Conservation (phyloP, 345 rosid genomes). For the Ceriops decandra region DNA sequence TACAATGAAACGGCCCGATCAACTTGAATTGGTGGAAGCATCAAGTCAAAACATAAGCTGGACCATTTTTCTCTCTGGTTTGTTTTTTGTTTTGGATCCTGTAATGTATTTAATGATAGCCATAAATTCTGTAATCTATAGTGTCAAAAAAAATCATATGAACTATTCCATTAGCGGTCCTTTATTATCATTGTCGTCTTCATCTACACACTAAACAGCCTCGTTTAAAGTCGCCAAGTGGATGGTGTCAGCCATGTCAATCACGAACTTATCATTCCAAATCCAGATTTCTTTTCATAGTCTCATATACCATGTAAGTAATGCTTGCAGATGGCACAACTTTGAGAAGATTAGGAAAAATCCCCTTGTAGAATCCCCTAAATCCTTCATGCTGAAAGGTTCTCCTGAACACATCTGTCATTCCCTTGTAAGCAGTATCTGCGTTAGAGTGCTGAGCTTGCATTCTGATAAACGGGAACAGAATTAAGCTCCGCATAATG, state of each 20-base stretch:
- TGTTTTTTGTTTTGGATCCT: neutral
- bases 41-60: too few species aligned
- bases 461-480: conserved; percentile 48
- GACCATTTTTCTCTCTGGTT: too few species aligned
- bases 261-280: neutral
- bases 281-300: conserved; percentile 67
- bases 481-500: neutral
- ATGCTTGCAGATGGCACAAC: conserved; percentile 57
- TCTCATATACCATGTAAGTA: conserved; percentile 64
- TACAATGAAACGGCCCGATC: too few species aligned
- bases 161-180: neutral
- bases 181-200: neutral
- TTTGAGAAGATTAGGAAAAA: conserved; percentile 80
- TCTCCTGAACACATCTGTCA: conserved; percentile 73
- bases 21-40: too few species aligned
- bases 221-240: neutral
- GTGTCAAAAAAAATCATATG: neutral
- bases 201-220: neutral
- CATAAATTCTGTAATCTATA: neutral
- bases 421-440: conserved; percentile 51
- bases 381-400: conserved; percentile 67
- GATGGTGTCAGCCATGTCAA: neutral
- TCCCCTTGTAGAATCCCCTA: conserved; percentile 79
- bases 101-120: neutral
- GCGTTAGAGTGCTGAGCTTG: conserved; percentile 63